phyloP scores from a whole-genome alignment of 306 rosid species.

The Cicer yamashitae region DNA sequence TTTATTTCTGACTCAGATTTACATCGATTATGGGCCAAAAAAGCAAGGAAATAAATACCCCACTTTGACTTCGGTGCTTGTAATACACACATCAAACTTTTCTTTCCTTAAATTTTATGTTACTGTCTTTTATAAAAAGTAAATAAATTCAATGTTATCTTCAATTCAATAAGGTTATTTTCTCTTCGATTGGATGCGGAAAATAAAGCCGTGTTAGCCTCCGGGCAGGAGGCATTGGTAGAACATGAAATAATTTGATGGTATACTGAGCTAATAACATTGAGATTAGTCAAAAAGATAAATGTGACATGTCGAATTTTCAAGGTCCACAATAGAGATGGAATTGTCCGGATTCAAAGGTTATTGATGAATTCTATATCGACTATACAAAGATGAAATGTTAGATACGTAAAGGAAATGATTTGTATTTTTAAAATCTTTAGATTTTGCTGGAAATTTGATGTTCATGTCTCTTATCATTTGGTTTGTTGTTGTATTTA shows the following conservation, averaged over 20 bases:
- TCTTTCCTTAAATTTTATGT: neutral
- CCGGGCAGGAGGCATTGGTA: neutral
- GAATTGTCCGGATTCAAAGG: too few species aligned
- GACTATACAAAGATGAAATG: too few species aligned
- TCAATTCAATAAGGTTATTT: conserved; percentile 25
- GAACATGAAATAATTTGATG: conserved; percentile 2
- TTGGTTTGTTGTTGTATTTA: too few species aligned
- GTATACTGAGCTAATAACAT: neutral
- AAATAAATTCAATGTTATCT: conserved; percentile 2
- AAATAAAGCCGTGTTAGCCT: neutral
- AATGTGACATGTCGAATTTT: conserved; percentile 1
- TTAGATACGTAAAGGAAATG: too few species aligned
- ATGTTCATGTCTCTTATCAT: too few species aligned
- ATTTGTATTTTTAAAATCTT: too few species aligned
- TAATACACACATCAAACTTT: conserved; percentile 48
- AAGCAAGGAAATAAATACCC: conserved; percentile 37
- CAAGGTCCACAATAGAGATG: neutral
- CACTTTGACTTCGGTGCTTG: conserved; percentile 52
- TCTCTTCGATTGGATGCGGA: conserved; percentile 29
- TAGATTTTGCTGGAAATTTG: too few species aligned
- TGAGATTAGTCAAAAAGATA: conserved; percentile 27
- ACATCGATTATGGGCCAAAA: conserved; percentile 47
- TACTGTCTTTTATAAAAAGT: too few species aligned
- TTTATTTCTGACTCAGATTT: conserved; percentile 49
- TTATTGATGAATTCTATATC: too few species aligned